A percentile compares a stretch with the other conserved stretches of the same genome.
Evolutionary conservation across 805 yeast genomes (phyloP).

Genomic region (Ogataea pilisensis): DNA sequence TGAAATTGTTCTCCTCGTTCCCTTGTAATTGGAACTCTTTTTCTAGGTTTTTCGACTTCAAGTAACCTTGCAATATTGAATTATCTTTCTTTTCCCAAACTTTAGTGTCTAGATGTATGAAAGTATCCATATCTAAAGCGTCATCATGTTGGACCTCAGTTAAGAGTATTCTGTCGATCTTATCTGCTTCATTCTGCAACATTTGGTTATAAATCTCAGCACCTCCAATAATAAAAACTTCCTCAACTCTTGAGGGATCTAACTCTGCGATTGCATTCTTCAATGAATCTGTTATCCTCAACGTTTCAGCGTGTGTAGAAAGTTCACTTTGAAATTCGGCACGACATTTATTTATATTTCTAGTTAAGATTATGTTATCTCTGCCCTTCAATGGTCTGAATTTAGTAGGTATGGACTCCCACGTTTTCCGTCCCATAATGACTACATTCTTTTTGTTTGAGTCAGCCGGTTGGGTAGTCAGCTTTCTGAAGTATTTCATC

Average conservation of each 20-base stretch:
- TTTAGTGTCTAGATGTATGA: slow-evolving; percentile 39
- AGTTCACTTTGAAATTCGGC: slow-evolving; percentile 27
- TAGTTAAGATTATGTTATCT: slow-evolving; percentile 69
- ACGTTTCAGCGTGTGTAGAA: slow-evolving; percentile 10
- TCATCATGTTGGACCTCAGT: slow-evolving; percentile 56
- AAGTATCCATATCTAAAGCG: slow-evolving; percentile 64
- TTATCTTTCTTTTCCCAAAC: slow-evolving; percentile 37
- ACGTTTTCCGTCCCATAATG: slow-evolving; percentile 93
- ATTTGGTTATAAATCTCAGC: slow-evolving; percentile 73
- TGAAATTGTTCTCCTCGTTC: slow-evolving; percentile 37
- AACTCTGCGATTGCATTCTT: slow-evolving; percentile 38
- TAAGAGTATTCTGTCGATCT: slow-evolving; percentile 54
- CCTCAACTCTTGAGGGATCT: slow-evolving; percentile 38
- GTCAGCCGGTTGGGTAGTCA: slow-evolving; percentile 47
- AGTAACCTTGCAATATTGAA: slow-evolving; percentile 33
- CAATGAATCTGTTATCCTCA: slow-evolving; percentile 38
- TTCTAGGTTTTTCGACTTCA: slow-evolving; percentile 35
- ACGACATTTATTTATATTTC: slow-evolving; percentile 31
- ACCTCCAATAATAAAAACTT: slow-evolving; percentile 87
- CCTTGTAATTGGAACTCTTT: slow-evolving; percentile 28
- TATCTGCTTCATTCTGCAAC: slow-evolving; percentile 15
- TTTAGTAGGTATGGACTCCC: slow-evolving; percentile 86
- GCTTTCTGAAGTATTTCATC: slow-evolving; percentile 76
- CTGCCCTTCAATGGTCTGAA: slow-evolving; percentile 82
- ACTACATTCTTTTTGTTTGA: slow-evolving; percentile 61